Evolutionary conservation across 352 stramenopile species (phyloP).

Genomic region (Phytopythium montanum): DNA sequence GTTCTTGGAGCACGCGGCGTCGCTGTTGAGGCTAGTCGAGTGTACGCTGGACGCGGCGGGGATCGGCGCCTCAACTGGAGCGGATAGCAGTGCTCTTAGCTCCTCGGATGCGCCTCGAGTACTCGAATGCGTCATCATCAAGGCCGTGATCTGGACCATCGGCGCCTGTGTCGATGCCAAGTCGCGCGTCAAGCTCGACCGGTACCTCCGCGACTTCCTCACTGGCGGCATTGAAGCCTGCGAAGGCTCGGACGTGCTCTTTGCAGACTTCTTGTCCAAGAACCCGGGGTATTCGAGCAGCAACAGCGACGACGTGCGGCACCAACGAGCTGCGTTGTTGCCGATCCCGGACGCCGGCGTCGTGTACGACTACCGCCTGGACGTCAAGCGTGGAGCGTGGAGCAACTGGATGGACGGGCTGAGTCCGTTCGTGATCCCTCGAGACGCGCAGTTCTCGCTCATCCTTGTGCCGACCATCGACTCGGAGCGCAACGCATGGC

Average conservation of each 20-base stretch:
- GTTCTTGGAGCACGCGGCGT: slow-evolving; percentile 89
- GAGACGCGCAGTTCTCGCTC: slow-evolving; percentile 77
- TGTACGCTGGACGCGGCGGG: slow-evolving; percentile 70
- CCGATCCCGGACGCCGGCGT: slow-evolving; percentile 58
- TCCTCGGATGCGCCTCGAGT: slow-evolving; percentile 53
- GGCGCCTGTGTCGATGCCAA: slow-evolving; percentile 88
- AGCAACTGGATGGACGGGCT: slow-evolving; percentile 65
- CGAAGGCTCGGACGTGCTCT: slow-evolving; percentile 39
- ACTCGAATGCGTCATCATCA: slow-evolving; percentile 87
- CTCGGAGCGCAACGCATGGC: slow-evolving; percentile 89
- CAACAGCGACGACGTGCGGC: neutral
- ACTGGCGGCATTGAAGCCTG: slow-evolving; percentile 25
- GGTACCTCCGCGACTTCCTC: slow-evolving; percentile 77
- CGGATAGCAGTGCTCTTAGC: neutral
- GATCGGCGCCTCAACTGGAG: slow-evolving; percentile 25
- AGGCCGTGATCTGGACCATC: slow-evolving; percentile 89
- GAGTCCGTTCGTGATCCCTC: slow-evolving; percentile 53
- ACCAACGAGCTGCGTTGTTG: slow-evolving; percentile 27
- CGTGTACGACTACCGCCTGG: slow-evolving; percentile 92
- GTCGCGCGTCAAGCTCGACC: slow-evolving; percentile 79
- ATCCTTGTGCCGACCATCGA: slow-evolving; percentile 94
- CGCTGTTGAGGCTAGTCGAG: slow-evolving; percentile 76
- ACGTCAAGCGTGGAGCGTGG: slow-evolving; percentile 84
- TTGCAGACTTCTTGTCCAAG: slow-evolving; percentile 87
- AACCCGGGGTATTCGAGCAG: slow-evolving; percentile 64